Base-by-base conservation (phyloP, 1,139 yeast species). In the Pichia inconspicua region DNA sequence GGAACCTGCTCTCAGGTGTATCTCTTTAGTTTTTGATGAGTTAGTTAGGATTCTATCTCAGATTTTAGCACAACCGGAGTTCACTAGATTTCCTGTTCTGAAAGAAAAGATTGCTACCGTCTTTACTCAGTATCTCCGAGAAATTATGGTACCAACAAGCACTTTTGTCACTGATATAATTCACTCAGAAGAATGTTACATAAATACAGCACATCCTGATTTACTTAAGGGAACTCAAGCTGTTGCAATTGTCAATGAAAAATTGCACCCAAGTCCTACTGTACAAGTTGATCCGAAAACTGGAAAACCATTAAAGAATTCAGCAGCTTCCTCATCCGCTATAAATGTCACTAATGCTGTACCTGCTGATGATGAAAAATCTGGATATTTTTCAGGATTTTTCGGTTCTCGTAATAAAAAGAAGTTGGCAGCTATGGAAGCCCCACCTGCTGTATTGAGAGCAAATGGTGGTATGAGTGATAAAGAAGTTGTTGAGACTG, bases 201-300 rank as follows among this genome's bases (percentile, higher is more conserved):
- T 92, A 56, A 92, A 92, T 67, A 92, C 98, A 17, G 97, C 96
- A 3, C 98, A 92, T 65, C 98, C 98, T 3, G 98, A 92, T 66
- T 78, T 92, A 62, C 75, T 92, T 59, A 90, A 87, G 65, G 98
- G 98, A 41, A 82, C 94, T 40, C 95, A 86, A 63, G 98, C 98
- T 6, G 85, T 92, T 94, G 81, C 90, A 7, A 84, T 89, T 66
- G 96, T 92, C 37, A 90, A 86, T 65, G 97, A 92, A 55, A 88
- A 82, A 66, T 70, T 88, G 69, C 94, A 88, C 62, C 96, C 96
- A 44, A 84, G 84, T 51, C 43, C 40, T 14, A 88, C 84, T 61
- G 80, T 83, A 36, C 84, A 82, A 42, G 82, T 89, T 47, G 97
- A 92, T 67, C 96, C 97, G 50, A 90, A 90, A 71, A 82, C 95